Percentiles rank a stretch among this genome's conserved stretches.
Conservation (phyloP, 2,329 filamentous ascomycete genomes). For the Aspergillus cejpii region DNA sequence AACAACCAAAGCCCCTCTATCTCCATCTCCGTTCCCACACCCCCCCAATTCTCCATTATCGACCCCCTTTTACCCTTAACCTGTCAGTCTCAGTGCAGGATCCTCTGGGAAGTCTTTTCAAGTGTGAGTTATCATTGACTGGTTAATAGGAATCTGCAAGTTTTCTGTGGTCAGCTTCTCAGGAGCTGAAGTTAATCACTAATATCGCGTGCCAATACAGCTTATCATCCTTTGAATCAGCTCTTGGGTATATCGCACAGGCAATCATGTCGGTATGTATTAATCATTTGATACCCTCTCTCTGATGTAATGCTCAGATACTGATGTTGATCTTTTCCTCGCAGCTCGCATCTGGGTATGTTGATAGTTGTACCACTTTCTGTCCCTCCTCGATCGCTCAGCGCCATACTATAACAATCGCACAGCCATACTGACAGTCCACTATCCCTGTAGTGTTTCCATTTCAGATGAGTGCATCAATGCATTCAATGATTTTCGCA, state of each 20-base stretch:
- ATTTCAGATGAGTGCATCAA: slow-evolving; percentile 44
- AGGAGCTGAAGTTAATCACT: slow-evolving; percentile 9
- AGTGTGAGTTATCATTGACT: slow-evolving; percentile 6
- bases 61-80: slow-evolving; percentile 8
- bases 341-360: slow-evolving; percentile 36
- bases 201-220: slow-evolving; percentile 28
- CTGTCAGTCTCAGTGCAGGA: neutral
- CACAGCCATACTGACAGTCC: slow-evolving; percentile 16
- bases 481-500: slow-evolving; percentile 44
- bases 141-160: neutral
- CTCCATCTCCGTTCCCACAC: slow-evolving; percentile 18
- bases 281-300: neutral
- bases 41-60: slow-evolving; percentile 13
- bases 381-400: neutral
- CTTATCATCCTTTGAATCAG: slow-evolving; percentile 17
- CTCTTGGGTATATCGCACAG: slow-evolving; percentile 18
- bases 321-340: slow-evolving; percentile 9
- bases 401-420: neutral
- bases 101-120: neutral
- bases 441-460: slow-evolving; percentile 34
- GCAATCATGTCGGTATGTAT: slow-evolving; percentile 34
- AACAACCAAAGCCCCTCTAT: slow-evolving; percentile 35
- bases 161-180: neutral
- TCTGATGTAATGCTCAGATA: neutral
- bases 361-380: slow-evolving; percentile 5